phyloP scores from a whole-genome alignment of 192 early-diverging fungal species.

The Cladochytrium replicatum region DNA sequence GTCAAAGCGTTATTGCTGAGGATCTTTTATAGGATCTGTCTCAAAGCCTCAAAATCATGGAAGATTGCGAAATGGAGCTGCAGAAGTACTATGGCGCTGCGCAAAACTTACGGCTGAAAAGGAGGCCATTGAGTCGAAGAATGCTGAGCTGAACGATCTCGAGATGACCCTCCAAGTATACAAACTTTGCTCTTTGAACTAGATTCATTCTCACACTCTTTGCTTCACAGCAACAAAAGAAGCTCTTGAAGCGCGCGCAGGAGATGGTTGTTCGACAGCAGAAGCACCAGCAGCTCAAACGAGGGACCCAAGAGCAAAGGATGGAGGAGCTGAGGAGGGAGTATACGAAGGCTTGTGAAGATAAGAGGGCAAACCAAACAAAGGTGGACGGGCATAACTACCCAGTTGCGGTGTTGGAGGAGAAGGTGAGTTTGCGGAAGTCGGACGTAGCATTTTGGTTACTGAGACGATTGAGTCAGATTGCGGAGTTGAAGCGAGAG shows the following conservation, averaged over 20 bases:
- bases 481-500: conserved; percentile 9
- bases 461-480: too few species aligned
- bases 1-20: conserved; percentile 4
- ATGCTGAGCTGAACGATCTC: conserved; percentile 25
- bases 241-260: conserved; percentile 29
- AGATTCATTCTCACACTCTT: too few species aligned
- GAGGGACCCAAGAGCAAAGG: conserved; percentile 18
- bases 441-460: not conserved
- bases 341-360: conserved; percentile 9
- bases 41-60: conserved; percentile 46
- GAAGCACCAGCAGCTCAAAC: conserved; percentile 30
- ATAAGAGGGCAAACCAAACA: conserved; percentile 13
- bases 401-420: conserved; percentile 19
- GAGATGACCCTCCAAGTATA: conserved; percentile 29
- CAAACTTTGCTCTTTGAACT: not conserved
- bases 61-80: conserved; percentile 49
- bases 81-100: conserved; percentile 36
- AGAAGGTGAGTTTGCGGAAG: conserved; percentile 19
- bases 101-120: conserved; percentile 18
- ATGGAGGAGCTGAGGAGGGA: conserved; percentile 26
- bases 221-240: conserved; percentile 40
- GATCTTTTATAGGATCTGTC: conserved; percentile 38
- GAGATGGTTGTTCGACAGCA: conserved; percentile 37
- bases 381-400: conserved; percentile 27
- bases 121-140: conserved; percentile 31